Conservation (phyloP, 257 asterid species). For the Solanum chiquidenum region DNA sequence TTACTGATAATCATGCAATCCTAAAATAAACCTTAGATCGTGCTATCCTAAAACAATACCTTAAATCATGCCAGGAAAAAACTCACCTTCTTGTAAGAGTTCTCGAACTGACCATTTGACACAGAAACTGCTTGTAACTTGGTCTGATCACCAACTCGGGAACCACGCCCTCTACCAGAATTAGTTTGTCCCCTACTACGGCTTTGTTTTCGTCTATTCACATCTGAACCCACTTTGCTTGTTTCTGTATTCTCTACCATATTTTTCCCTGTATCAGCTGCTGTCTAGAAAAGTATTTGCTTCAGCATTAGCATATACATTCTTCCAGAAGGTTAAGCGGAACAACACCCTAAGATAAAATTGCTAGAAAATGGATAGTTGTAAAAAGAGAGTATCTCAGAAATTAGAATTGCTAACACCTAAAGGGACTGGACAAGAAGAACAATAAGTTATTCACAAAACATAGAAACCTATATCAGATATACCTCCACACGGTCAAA, state of each 20-base stretch:
- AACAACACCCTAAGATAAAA: not conserved
- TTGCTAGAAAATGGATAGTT: not conserved
- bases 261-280: constrained; percentile 42
- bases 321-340: not conserved
- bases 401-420: not conserved
- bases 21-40: not conserved
- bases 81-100: constrained; percentile 47
- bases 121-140: constrained; percentile 33
- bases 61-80: not conserved
- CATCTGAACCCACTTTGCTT: constrained; percentile 41
- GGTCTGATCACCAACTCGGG: constrained; percentile 52
- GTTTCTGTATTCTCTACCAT: constrained; percentile 35
- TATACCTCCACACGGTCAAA: constrained; percentile 60
- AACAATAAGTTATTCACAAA: not conserved
- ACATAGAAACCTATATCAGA: not conserved
- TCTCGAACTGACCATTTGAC: constrained; percentile 56
- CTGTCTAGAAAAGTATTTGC: constrained; percentile 26
- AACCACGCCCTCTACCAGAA: constrained; percentile 82
- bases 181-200: constrained; percentile 59
- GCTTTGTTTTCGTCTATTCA: constrained; percentile 55
- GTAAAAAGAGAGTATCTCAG: not conserved
- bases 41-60: not conserved
- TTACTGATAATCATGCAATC: not conserved
- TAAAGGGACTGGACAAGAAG: not conserved
- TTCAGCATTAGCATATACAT: constrained; percentile 14